Percentiles rank a stretch among this genome's conserved stretches.
phyloP scores from a whole-genome alignment of 179 eudicot genomes.

The Amaranthus tricolor region DNA sequence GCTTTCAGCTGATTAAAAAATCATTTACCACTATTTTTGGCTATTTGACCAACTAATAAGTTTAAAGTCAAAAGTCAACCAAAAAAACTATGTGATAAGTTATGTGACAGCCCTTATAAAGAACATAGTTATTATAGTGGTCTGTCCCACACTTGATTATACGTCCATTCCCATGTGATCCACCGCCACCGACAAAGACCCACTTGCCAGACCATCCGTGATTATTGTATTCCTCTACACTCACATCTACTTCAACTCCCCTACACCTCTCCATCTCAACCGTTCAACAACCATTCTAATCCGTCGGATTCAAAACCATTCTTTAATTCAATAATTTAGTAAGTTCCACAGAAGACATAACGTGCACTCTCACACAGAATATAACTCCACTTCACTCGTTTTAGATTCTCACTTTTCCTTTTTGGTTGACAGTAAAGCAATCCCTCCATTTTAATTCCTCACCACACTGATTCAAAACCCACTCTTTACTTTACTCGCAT shows the following conservation, averaged over 20 bases:
- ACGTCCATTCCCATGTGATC: conserved; percentile 17
- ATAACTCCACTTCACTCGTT: conserved; percentile 8
- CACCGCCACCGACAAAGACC: conserved; percentile 33
- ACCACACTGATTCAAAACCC: background rate
- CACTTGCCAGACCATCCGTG: conserved; percentile 19
- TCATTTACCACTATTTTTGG: too few relatives aligned
- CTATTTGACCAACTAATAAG: too few relatives aligned
- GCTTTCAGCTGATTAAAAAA: too few relatives aligned
- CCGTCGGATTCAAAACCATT: background rate
- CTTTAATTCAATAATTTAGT: too few relatives aligned
- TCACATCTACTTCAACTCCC: background rate
- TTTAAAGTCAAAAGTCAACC: too few relatives aligned
- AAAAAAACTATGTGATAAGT: too few relatives aligned
- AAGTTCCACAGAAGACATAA: too few relatives aligned
- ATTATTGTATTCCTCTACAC: background rate
- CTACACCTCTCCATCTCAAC: background rate
- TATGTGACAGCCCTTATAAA: too few relatives aligned
- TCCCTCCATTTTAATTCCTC: background rate
- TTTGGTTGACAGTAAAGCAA: conserved; percentile 1
- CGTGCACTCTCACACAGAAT: background rate
- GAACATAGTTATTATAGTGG: background rate
- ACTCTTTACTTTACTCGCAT: background rate
- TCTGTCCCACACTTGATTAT: background rate
- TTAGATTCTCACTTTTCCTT: background rate
- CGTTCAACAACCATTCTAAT: background rate